phyloP scores from a whole-genome alignment of 179 eudicot species.

The Beta macrorhiza region DNA sequence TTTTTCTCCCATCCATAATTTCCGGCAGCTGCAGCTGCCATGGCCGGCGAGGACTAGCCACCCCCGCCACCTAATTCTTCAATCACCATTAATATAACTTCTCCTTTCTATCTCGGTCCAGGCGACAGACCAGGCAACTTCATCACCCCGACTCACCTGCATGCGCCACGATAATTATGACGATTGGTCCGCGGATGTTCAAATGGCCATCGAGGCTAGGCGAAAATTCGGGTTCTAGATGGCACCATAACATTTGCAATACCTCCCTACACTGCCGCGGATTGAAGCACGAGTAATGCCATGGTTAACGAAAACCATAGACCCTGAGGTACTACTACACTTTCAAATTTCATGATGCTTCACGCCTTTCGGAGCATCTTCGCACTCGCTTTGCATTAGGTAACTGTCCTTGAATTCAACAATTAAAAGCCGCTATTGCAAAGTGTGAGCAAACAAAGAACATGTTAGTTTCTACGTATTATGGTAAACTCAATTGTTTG shows the following conservation, averaged over 20 bases:
- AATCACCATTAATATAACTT: too few species aligned
- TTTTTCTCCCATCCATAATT: too few species aligned
- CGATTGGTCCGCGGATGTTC: too few species aligned
- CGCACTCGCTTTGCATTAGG: neutral
- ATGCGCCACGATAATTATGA: too few species aligned
- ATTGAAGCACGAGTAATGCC: neutral
- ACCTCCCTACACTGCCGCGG: neutral
- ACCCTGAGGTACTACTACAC: neutral
- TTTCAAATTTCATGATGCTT: neutral
- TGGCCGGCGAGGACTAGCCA: too few species aligned
- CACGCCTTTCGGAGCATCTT: neutral
- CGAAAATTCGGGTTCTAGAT: neutral
- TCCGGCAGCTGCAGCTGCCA: too few species aligned
- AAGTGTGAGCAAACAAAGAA: neutral
- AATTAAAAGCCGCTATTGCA: neutral
- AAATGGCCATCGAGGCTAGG: too few species aligned
- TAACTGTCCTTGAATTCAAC: neutral
- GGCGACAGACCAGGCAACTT: too few species aligned
- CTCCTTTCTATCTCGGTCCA: too few species aligned
- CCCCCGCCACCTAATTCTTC: too few species aligned
- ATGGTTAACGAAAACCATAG: neutral
- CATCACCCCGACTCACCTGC: too few species aligned
- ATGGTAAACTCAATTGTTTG: neutral
- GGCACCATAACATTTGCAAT: neutral
- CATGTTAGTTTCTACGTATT: neutral